Evolutionary conservation across 345 rosid genomes (phyloP).

Genomic region (Hibiscus mutabilis): DNA sequence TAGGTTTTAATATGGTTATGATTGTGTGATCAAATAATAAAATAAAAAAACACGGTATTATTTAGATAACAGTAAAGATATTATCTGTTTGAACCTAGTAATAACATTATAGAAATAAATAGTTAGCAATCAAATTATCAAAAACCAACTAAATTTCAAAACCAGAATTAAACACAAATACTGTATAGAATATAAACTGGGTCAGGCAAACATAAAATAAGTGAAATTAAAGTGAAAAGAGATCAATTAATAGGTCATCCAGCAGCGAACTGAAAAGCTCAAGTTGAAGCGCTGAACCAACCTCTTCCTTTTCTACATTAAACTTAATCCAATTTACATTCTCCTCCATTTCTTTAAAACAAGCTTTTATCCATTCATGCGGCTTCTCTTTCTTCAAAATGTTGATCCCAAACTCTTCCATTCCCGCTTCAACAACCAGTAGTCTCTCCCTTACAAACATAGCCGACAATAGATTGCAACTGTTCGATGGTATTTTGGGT

Average conservation of each 20-base stretch:
- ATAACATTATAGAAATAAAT: too few relatives aligned
- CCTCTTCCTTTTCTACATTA: slow-evolving; percentile 25
- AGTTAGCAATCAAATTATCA: too few relatives aligned
- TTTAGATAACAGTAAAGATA: too few relatives aligned
- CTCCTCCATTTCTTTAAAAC: slow-evolving; percentile 46
- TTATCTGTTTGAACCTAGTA: too few relatives aligned
- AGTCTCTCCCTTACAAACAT: slow-evolving; percentile 38
- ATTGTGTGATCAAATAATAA: too few relatives aligned
- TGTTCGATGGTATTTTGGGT: slow-evolving; percentile 1
- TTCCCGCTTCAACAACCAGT: neutral
- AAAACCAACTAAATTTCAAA: too few relatives aligned
- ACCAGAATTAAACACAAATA: too few relatives aligned
- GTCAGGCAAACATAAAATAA: too few relatives aligned
- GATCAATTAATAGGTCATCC: slow-evolving; percentile 45
- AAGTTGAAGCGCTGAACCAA: slow-evolving; percentile 40
- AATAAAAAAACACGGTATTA: too few relatives aligned
- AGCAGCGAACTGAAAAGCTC: slow-evolving; percentile 43
- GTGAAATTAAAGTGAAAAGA: slow-evolving; percentile 1
- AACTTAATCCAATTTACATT: slow-evolving; percentile 28
- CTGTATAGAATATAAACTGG: too few relatives aligned
- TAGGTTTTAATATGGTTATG: too few relatives aligned
- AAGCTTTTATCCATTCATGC: slow-evolving; percentile 48
- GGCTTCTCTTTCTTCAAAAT: slow-evolving; percentile 24
- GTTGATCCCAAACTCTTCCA: neutral
- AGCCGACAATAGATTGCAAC: slow-evolving; percentile 29